Conservation (phyloP, 73 alveolate species). For the Blepharisma stoltei region DNA sequence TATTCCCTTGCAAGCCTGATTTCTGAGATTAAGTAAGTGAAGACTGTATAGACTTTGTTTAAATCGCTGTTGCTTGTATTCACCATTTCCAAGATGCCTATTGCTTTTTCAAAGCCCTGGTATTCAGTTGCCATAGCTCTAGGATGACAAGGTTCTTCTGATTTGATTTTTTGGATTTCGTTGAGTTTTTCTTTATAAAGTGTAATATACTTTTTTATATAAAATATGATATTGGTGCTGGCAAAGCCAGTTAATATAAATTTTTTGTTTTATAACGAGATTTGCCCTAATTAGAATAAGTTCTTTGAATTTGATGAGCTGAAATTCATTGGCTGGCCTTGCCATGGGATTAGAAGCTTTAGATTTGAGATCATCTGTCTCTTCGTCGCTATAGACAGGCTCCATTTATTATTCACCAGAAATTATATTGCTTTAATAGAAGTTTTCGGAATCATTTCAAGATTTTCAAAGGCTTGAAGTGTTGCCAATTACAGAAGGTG, state of each 20-base stretch:
- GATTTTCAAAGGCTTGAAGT: too few species aligned
- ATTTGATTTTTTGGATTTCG: conserved; percentile 5
- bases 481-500: too few species aligned
- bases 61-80: conserved; percentile 4
- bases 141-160: conserved; percentile 26
- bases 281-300: too few species aligned
- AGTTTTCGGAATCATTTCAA: too few species aligned
- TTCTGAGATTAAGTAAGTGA: conserved; percentile 25
- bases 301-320: background rate
- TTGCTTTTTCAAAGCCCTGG: conserved; percentile 16
- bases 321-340: conserved; percentile 13
- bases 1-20: conserved; percentile 10
- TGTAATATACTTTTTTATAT: too few species aligned
- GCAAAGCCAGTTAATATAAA: too few species aligned
- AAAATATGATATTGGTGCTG: too few species aligned
- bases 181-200: conserved; percentile 24
- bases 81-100: conserved; percentile 20
- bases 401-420: conserved; percentile 7
- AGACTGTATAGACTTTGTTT: conserved; percentile 24
- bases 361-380: background rate
- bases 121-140: conserved; percentile 29
- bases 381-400: conserved; percentile 28
- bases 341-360: background rate
- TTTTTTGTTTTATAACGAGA: too few species aligned
- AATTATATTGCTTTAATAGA: too few species aligned